Percentiles rank a stretch among this genome's conserved stretches.
Evolutionary conservation across 2,329 filamentous ascomycete species (phyloP).

Genomic region (Aspergillus japonicus): DNA sequence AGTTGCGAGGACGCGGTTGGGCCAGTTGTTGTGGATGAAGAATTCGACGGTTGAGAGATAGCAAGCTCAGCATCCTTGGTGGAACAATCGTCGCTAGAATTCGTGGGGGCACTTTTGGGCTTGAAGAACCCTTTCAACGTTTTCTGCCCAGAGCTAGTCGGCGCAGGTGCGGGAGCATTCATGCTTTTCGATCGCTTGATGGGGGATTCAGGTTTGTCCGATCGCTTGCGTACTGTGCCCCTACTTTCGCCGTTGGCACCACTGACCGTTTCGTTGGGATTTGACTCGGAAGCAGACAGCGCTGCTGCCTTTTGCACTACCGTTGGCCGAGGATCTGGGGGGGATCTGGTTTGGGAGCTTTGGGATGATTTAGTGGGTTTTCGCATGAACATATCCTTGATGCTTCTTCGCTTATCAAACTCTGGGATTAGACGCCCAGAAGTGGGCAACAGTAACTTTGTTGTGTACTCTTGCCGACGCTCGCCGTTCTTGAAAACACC

Average conservation of each 20-base stretch:
- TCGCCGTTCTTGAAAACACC: constrained; percentile 69
- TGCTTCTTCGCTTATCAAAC: constrained; percentile 78
- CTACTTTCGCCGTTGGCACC: constrained; percentile 9
- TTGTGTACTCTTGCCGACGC: constrained; percentile 64
- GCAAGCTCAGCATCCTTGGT: not conserved
- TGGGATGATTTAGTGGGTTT: constrained; percentile 43
- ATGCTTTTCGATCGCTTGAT: constrained; percentile 55
- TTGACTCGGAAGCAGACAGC: not conserved
- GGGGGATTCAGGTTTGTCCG: constrained; percentile 30
- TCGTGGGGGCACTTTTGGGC: constrained; percentile 46
- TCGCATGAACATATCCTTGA: constrained; percentile 87
- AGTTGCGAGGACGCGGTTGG: not conserved
- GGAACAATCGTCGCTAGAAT: not conserved
- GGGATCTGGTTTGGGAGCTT: constrained; percentile 11
- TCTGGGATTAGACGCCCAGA: constrained; percentile 85
- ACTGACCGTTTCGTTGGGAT: not conserved
- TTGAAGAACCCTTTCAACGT: constrained; percentile 81
- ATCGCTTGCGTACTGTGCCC: constrained; percentile 38
- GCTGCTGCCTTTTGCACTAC: constrained; percentile 4
- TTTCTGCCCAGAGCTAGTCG: constrained; percentile 51
- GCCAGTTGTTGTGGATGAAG: not conserved
- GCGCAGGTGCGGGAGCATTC: constrained; percentile 15
- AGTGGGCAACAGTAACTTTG: constrained; percentile 65
- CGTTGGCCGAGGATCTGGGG: not conserved
- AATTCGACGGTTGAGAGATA: not conserved